Conservation (phyloP, 257 asterid species). For the Scutellaria galericulata region DNA sequence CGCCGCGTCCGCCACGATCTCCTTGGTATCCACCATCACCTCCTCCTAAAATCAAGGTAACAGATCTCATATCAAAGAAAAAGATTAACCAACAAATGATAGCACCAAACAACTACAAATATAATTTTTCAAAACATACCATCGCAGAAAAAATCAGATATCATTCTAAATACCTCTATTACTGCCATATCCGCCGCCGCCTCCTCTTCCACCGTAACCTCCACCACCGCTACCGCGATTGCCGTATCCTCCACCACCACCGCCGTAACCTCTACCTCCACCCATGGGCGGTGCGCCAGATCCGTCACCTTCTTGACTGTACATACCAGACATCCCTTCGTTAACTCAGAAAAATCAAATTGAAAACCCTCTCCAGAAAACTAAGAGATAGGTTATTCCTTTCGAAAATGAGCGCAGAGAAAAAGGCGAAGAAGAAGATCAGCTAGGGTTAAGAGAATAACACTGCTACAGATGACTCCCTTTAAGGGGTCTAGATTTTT, state of each 20-base stretch:
- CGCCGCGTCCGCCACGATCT: slow-evolving; percentile 72
- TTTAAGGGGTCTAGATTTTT: slow-evolving; percentile 35
- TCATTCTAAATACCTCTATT: slow-evolving; percentile 53
- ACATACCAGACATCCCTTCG: slow-evolving; percentile 52
- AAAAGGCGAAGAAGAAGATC: slow-evolving; percentile 15
- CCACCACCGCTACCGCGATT: slow-evolving; percentile 53
- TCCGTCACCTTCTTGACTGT: slow-evolving; percentile 83
- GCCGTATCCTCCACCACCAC: slow-evolving; percentile 67
- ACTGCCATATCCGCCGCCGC: slow-evolving; percentile 58
- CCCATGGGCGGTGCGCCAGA: slow-evolving; percentile 66
- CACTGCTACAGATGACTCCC: slow-evolving; percentile 18
- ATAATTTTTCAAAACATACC: not conserved
- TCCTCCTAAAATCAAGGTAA: slow-evolving; percentile 45
- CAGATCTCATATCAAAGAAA: slow-evolving; percentile 11
- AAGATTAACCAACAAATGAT: not conserved
- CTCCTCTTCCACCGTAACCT: slow-evolving; percentile 44
- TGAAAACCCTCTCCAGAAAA: slow-evolving; percentile 9
- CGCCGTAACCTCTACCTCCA: slow-evolving; percentile 57
- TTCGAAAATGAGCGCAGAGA: not conserved
- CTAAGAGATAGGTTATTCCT: slow-evolving; percentile 19
- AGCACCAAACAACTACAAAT: not conserved
- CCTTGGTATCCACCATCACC: slow-evolving; percentile 75
- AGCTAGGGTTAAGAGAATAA: slow-evolving; percentile 45
- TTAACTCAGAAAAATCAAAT: slow-evolving; percentile 14
- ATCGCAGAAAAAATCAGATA: not conserved